Base-by-base conservation (phyloP, 139 green algal species). In the Marvania coccoides region DNA sequence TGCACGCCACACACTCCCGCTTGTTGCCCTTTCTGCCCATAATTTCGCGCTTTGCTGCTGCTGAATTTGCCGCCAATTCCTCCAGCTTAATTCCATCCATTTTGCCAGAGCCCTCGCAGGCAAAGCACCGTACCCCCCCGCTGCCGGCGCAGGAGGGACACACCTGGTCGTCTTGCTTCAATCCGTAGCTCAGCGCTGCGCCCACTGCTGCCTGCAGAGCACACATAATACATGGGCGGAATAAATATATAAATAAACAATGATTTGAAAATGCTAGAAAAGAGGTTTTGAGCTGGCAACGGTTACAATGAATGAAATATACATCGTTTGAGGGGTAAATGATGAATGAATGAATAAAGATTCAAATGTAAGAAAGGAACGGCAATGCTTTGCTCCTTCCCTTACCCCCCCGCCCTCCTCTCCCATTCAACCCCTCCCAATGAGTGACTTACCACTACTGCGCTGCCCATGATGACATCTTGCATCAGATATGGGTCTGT, bases 391-490 rank as follows among this genome's bases (percentile, higher is more conserved):
- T n/a, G n/a, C n/a, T n/a, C n/a, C n/a, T n/a, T n/a, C n/a, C n/a
- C n/a, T n/a, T n/a, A n/a, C n/a, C n/a, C n/a, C n/a, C n/a, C n/a
- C n/a, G n/a, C n/a, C n/a, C n/a, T n/a, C n/a, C n/a, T n/a, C n/a
- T n/a, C n/a, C n/a, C n/a, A n/a, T n/a, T n/a, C n/a, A n/a, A n/a
- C n/a, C n/a, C n/a, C n/a, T n/a, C n/a, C n/a, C n/a, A n/a, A n/a
- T n/a, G n/a, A n/a, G n/a, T n/a, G n/a, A n/a, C n/a, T n/a, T n/a
- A 39, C 70, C 3, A 69, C 53, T 1, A 87, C 68, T 35, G 71
- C 67, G 4, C 80, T 60, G 5, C 80, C 80, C 2, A 87, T 73
- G 12, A 87, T 72, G 28, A 85, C 42, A 33, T 85, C 77, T 67
- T 86, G 77, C 66, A 65, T 42, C 13, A 4, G 23, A 3, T 15